Base-by-base conservation (phyloP, 73 alveolate species). In the Stentor roeselii region DNA sequence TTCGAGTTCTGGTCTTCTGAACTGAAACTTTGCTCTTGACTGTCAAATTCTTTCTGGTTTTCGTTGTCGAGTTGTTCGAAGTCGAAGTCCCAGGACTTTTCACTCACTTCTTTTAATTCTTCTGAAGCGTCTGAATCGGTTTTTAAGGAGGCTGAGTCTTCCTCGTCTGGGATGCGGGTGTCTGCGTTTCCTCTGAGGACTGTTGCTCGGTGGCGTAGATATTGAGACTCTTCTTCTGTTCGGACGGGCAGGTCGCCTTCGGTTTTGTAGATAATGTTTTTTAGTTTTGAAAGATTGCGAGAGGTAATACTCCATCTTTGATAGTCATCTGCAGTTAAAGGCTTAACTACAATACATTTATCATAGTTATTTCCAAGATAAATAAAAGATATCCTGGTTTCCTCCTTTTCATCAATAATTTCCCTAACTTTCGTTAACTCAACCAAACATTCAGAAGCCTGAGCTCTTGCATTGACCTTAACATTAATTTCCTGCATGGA, bases 31-130 rank as follows among this genome's bases (percentile, higher is more conserved):
- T 11, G 6, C 21, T 21, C 14, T 30, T 67, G 42, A 27, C 34
- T 67, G 80, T 67, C 80, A 27, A 40, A 30, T 40, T 30, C 41
- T 34, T 67, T 67, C 15, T 1, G 37, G 21, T 67, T 21, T 21
- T 67, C 80, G 11, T 67, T 32, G 34, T 67, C 80, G 14, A 67
- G 80, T 21, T 21, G 27, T 27, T 67, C 80, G 34, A 67, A 67
- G 34, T 67, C 80, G 2, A 21, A 67, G 37, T 34, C 41, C 80
- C 80, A 67, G 1, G 80, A 67, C 67, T 21, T 50, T 50, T 50
- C 67, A 11, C 30, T 50, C 21, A 50, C 21, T 11, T 6, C 21
- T 50, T 50, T 21, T 11, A 50, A 6, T 50, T 50, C 21, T 11
- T 21, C 21, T 50, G 67, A 50, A 50, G 67, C 21, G 30, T 50